Evolutionary conservation across 176 grass and related monocot species (phyloP).

Genomic region (Avena insularis): DNA sequence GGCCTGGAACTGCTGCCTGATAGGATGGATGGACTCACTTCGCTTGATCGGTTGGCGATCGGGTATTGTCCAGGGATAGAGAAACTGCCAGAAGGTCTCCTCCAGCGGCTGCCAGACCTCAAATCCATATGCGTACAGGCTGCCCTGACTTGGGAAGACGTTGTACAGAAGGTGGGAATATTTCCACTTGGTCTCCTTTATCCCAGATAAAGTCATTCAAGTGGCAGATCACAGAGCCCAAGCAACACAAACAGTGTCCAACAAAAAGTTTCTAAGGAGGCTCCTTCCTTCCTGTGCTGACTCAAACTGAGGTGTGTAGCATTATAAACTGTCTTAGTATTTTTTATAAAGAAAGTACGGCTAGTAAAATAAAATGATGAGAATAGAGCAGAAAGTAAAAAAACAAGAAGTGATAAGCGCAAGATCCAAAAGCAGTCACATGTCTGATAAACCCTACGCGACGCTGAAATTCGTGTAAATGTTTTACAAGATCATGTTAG

Average conservation of each 20-base stretch:
- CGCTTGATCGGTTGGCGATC: background rate
- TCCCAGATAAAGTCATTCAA: background rate
- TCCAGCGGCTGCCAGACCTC: conserved; percentile 18
- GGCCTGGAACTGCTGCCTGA: background rate
- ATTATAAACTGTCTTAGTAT: background rate
- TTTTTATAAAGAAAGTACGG: background rate
- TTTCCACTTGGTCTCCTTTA: background rate
- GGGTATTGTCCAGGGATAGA: background rate
- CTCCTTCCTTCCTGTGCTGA: background rate
- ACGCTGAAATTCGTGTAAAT: background rate
- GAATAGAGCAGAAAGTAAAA: background rate
- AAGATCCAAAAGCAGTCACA: background rate
- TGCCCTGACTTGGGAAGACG: background rate
- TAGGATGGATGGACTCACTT: conserved; percentile 22
- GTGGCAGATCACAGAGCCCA: too few relatives aligned
- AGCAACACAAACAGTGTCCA: background rate
- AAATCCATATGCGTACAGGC: accelerated
- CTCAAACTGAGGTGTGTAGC: background rate
- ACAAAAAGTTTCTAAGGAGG: background rate
- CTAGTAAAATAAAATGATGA: background rate
- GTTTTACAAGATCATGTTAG: background rate
- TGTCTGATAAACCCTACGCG: background rate
- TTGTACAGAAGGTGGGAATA: conserved; percentile 30
- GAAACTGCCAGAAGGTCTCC: conserved; percentile 14
- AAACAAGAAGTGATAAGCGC: background rate